Base-by-base conservation (phyloP, 805 yeast species). In the Yarrowia porcina region DNA sequence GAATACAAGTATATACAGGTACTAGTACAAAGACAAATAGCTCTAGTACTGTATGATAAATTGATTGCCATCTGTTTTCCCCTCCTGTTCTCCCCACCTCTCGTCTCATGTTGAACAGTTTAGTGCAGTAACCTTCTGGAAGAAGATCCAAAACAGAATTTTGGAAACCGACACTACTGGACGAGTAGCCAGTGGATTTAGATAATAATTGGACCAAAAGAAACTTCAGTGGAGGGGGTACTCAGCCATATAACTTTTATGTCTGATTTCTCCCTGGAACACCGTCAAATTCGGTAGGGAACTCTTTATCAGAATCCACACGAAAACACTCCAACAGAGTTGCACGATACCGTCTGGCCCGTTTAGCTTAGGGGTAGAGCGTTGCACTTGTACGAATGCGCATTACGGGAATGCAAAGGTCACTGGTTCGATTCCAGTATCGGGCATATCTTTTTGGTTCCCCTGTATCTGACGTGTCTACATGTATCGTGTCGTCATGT, bases 331-430 rank as follows among this genome's bases (percentile, higher is more conserved):
- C 21, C 42, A 25, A 25, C 41, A 11, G 5, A n/a, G n/a, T 50
- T 35, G 23, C 12, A 2, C 10, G 4, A 12, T 17, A 44, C 41
- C 39, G 21, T 23, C n/a, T 23, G n/a, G 59, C 59, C 59, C 59
- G 59, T 52, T 89, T 90, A 89, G 96, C 96, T 89, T 89, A 90
- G 97, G 88, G 97, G 96, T 90, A 90, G 96, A 89, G 97, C 97
- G 97, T 88, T 88, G 96, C 97, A 90, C 97, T 90, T 90, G 97
- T 90, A 90, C n/a, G n/a, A n/a, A 59, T 18, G 12, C 18, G 12
- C 18, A 28, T 4, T 23, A 11, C n/a, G 7, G 59, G 17, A 17
- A 74, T 74, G 76, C 74, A 70, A 73, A 74, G 77, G 75, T 71
- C 77, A 70, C 72, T 74, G 76, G 77, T 74, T 74, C 76, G 72